A percentile compares a stretch with the other conserved stretches of the same genome.
Evolutionary conservation across 2,329 filamentous ascomycete species (phyloP).

Genomic region (Pseudogymnoascus sp.): DNA sequence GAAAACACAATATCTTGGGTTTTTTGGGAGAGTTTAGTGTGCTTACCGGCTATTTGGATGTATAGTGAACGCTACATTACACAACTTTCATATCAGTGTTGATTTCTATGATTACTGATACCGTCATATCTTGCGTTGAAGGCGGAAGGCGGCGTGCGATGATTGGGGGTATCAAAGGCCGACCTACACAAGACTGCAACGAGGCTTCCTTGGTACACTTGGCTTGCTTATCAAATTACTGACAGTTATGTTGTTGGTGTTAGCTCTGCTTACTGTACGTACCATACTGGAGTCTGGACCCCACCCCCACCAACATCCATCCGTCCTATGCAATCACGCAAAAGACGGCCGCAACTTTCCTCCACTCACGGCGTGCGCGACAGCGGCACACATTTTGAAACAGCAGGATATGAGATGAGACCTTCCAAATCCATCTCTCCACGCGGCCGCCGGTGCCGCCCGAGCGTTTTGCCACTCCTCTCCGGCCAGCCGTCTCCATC

Average conservation of each 20-base stretch:
- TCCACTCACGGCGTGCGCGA: constrained; percentile 5
- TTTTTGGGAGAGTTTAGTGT: not conserved
- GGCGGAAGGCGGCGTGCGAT: not conserved
- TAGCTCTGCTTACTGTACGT: constrained; percentile 3
- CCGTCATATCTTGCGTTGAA: not conserved
- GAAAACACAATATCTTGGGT: not conserved
- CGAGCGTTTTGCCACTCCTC: not conserved
- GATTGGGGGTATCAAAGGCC: not conserved
- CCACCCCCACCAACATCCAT: not conserved
- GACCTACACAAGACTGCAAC: not conserved
- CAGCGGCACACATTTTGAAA: not conserved
- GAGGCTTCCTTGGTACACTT: not conserved
- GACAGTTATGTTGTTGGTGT: not conserved
- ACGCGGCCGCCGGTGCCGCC: not conserved
- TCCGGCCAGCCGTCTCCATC: not conserved
- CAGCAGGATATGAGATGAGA: not conserved
- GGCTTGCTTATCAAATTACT: not conserved
- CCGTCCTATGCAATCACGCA: not conserved
- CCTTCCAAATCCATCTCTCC: not conserved
- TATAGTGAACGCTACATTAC: not conserved
- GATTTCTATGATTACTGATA: not conserved
- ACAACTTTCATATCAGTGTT: not conserved
- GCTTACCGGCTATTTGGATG: not conserved
- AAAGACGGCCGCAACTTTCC: not conserved
- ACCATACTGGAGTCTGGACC: not conserved